A percentile compares a stretch with the other conserved stretches of the same genome.
Evolutionary conservation across 305 asterid genomes (phyloP).

Genomic region (Solanum hybrid): DNA sequence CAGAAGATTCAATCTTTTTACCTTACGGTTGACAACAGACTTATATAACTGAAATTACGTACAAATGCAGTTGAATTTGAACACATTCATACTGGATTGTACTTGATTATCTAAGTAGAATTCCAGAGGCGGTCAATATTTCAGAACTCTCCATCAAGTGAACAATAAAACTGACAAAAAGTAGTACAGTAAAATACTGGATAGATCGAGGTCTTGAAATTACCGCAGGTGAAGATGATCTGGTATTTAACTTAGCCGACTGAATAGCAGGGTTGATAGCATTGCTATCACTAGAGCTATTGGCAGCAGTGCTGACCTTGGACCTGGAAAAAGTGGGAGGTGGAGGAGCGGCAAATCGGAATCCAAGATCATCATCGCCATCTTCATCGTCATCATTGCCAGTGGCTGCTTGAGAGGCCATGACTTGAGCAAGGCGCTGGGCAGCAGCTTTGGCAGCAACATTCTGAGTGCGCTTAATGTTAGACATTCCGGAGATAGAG

Average conservation of each 20-base stretch:
- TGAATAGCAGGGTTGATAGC: slow-evolving; percentile 29
- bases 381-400: slow-evolving; percentile 48
- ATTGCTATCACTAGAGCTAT: background rate
- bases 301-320: slow-evolving; percentile 15
- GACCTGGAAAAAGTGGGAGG: slow-evolving; percentile 54
- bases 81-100: background rate
- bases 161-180: background rate
- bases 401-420: slow-evolving; percentile 85
- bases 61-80: background rate
- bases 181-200: background rate
- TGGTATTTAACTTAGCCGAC: slow-evolving; percentile 34
- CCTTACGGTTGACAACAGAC: background rate
- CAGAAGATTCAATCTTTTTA: background rate
- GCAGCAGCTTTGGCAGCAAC: slow-evolving; percentile 98
- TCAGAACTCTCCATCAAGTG: background rate
- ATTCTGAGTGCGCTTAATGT: slow-evolving; percentile 88
- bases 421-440: slow-evolving; percentile 95
- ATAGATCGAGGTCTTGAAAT: slow-evolving; percentile 6
- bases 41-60: background rate
- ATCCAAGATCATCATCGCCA: slow-evolving; percentile 48
- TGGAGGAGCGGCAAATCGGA: slow-evolving; percentile 59
- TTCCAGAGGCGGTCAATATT: background rate
- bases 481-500: slow-evolving; percentile 75
- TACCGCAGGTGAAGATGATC: slow-evolving; percentile 98
- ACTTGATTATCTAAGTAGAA: background rate